Evolutionary conservation across 352 stramenopile species (phyloP).

Genomic region (Phytophthora citricola): DNA sequence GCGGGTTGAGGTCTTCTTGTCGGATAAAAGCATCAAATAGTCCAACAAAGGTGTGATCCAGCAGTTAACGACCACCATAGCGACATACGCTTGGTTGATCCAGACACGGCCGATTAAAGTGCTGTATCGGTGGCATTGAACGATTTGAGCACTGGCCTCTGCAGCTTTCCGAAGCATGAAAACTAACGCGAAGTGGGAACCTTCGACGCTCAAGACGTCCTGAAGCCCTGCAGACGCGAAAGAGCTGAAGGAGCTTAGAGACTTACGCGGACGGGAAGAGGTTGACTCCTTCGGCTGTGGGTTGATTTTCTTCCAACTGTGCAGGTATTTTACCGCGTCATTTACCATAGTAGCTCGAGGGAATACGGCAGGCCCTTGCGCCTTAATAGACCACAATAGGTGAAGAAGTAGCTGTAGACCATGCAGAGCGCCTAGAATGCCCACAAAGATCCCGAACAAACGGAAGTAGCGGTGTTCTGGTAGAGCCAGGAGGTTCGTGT

Average conservation of each 20-base stretch:
- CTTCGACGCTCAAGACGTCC: constrained; percentile 24
- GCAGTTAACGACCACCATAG: constrained; percentile 46
- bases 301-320: constrained; percentile 2
- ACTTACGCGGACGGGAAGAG: constrained; percentile 1
- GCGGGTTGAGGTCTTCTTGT: neutral
- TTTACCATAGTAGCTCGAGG: constrained; percentile 21
- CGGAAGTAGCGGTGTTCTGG: constrained; percentile 33
- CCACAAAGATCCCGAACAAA: constrained; percentile 30
- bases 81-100: constrained; percentile 56
- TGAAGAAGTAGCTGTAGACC: constrained; percentile 20
- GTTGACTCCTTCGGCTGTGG: neutral
- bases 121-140: constrained; percentile 54
- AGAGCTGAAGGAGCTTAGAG: constrained; percentile 9
- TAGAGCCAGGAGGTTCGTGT: constrained; percentile 43
- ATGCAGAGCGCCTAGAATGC: constrained; percentile 28
- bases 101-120: constrained; percentile 44
- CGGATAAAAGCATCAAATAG: constrained; percentile 11
- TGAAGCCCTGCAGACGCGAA: constrained; percentile 7
- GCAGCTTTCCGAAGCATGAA: constrained; percentile 26
- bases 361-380: constrained; percentile 11
- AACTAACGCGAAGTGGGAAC: constrained; percentile 22
- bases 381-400: constrained; percentile 22
- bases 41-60: constrained; percentile 38
- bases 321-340: constrained; percentile 2
- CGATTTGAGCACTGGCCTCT: constrained; percentile 32